Base-by-base conservation (phyloP, 306 rosid species). In the Spatholobus suberectus region DNA sequence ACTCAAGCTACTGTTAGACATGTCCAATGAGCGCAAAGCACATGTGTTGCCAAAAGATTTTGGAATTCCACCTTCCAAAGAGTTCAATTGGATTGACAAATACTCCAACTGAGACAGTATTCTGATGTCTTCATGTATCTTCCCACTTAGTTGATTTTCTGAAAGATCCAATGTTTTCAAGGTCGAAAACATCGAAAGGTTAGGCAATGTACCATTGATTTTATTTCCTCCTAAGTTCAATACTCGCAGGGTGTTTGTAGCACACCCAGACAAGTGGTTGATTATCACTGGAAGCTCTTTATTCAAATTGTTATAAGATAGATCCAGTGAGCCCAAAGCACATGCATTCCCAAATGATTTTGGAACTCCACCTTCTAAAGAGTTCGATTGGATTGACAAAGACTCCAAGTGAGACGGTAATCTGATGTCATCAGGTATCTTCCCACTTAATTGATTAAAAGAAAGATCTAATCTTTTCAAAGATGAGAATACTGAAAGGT, bases 401-500 rank as follows among this genome's bases (percentile, higher is more conserved):
- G n/a, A 49, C 8, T 20, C 79, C 79, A 76, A 20, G 5, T 67
- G 15, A 32, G 77, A 43, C 23, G 80, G 70, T 4, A 37, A 38
- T 11, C 0, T 65, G 21, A 0, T 8, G 4, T 17, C 43, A 5
- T 83, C 5, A 3, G 24, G 65, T 1, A 83, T 37, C 24, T 32
- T 76, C 7, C 86, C 82, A 8, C 15, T 72, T 10, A 76, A 4
- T 21, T 6, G 38, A 40, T 82, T 75, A 3, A 0, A 0, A 0
- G 9, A 2, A 52, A 82, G 85, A 26, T 24, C 14, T 0, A 75
- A n/a, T 5, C 7, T 0, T 27, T 7, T 41, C 9, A 82, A 61
- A 9, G 77, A 54, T 2, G 76, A 17, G 9, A 81, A 73, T 2
- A 6, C 27, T 6, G 86, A 51, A 61, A 61, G 8, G 13, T 83